These are phyloP conservation scores for Claviceps lovelessii DNA, from an alignment of 2,329 filamentous ascomycete species.

Conservation along the genomic window DNA sequence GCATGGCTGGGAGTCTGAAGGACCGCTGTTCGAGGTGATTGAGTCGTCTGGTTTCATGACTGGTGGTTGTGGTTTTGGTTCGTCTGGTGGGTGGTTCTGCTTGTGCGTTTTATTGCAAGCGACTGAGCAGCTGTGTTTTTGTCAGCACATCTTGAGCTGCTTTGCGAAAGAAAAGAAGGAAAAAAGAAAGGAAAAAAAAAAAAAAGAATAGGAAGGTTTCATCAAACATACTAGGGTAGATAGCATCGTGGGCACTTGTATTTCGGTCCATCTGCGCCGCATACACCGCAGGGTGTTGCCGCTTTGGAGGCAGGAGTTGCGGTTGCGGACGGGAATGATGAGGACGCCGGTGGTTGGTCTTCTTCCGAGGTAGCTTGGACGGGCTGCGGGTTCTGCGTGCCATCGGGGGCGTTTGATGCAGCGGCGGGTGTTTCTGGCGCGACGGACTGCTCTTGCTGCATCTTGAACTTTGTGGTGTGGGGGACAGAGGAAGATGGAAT, in stretches of 20 bases:
- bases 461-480: not conserved
- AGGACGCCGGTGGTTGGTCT: not conserved
- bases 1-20: not conserved
- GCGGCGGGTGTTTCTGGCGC: not conserved
- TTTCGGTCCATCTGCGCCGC: conserved; percentile 35
- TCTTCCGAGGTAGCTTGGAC: not conserved
- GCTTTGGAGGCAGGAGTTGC: not conserved
- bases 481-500: not conserved
- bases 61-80: conserved; percentile 15
- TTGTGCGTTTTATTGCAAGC: conserved; percentile 40
- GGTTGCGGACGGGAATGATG: not conserved
- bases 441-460: conserved; percentile 2
- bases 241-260: conserved; percentile 50
- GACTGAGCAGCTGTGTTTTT: conserved; percentile 42
- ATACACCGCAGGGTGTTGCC: conserved; percentile 34
- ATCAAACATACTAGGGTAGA: conserved; percentile 38
- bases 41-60: conserved; percentile 7
- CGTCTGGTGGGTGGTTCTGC: conserved; percentile 32
- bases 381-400: not conserved
- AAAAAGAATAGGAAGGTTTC: too few species aligned
- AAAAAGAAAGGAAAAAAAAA: not conserved
- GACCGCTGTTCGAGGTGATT: not conserved
- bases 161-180: not conserved
- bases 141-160: not conserved
- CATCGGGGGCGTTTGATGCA: not conserved